Evolutionary conservation across 805 yeast genomes (phyloP), one percentile per base, ranked within the genome.

Genomic region (Myxozyma mucilagina): DNA sequence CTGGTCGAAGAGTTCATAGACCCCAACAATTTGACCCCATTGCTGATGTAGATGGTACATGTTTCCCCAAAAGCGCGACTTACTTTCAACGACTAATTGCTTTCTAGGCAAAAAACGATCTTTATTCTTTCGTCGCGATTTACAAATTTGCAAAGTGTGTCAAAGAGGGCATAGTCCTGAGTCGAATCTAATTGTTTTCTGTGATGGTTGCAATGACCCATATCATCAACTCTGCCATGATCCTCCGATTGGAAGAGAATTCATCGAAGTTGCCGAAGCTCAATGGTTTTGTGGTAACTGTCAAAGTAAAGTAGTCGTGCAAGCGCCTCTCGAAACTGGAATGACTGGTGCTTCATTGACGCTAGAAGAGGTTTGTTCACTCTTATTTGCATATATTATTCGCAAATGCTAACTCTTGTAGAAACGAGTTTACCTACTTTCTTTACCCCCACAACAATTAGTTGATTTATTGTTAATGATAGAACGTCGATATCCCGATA

Each of bases 231-330:
- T 75, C 32, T 76, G 79, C 60, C 79, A 76, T 64, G 68, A 67
- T 29, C 80, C 80, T 13, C 73, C 71, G 10, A 74, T 76, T 18
- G 79, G 76, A 51, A 65, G 76, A 6, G 68, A 75, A 11, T 75
- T 72, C 32, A 75, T 76, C 14, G 77, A 75, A 31, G 74, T 76
- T 14, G 74, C 75, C 0, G 79, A 76, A 51, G 75, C 76, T 4
- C 73, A 73, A 61, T 76, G 78, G 78, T 76, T 71, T 63, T 76
- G 79, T 64, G 68, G 68, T 53, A 70, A 74, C 49, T 76, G 79
- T 56, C 73, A 71, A 60, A 71, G 72, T n/a, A 74, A 73, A 56
- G 34, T 51, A 7, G 68, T 71, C 2, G 59, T 71, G 16, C 76
- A 76, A 38, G 62, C 66, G 39, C 74, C 75, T 10, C 65, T 76